A percentile compares a stretch with the other conserved stretches of the same genome.
These are phyloP conservation scores for Yamadazyma trypodendri DNA, from an alignment of 1,139 yeast species.

Conservation along the genomic window DNA sequence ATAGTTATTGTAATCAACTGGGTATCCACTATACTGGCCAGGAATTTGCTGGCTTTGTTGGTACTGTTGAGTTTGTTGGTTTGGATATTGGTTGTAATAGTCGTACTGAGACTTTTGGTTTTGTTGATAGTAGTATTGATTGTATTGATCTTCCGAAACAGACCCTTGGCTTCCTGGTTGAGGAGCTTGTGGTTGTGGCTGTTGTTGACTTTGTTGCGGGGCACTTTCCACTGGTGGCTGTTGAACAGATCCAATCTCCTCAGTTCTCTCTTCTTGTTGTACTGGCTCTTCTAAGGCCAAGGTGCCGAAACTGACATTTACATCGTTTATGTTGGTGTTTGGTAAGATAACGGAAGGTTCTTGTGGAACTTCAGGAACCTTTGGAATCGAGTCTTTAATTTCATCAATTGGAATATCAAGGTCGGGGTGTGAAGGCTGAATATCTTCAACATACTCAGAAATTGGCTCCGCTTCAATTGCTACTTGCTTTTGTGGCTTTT, in stretches of 20 bases:
- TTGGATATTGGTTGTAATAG: slow-evolving; percentile 22
- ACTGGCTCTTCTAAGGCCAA: slow-evolving; percentile 50
- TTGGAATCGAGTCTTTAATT: slow-evolving; percentile 16
- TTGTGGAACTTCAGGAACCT: slow-evolving; percentile 17
- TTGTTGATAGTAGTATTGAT: slow-evolving; percentile 22
- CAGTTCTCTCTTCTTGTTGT: slow-evolving; percentile 10
- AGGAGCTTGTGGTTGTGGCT: slow-evolving; percentile 8
- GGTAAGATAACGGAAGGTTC: slow-evolving; percentile 64
- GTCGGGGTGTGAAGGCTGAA: slow-evolving; percentile 2
- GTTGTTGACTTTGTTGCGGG: too few relatives aligned
- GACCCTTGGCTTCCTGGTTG: slow-evolving; percentile 30
- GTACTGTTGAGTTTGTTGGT: slow-evolving; percentile 25
- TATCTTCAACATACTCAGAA: slow-evolving; percentile 5
- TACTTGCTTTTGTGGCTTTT: slow-evolving; percentile 13
- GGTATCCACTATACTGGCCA: slow-evolving; percentile 45
- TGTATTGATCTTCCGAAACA: slow-evolving; percentile 27
- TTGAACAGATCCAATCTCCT: slow-evolving; percentile 7
- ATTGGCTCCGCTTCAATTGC: slow-evolving; percentile 13
- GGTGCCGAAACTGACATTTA: slow-evolving; percentile 73
- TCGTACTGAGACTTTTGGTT: slow-evolving; percentile 25
- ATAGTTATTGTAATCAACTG: slow-evolving; percentile 45
- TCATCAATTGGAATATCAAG: slow-evolving; percentile 17
- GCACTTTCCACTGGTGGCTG: too few relatives aligned
- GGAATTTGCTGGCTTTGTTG: slow-evolving; percentile 44
- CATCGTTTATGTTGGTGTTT: slow-evolving; percentile 48